Percentiles rank a stretch among this genome's conserved stretches.
Conservation (phyloP, 768 basidiomycete genomes). For the Guyanaporus albipodus region DNA sequence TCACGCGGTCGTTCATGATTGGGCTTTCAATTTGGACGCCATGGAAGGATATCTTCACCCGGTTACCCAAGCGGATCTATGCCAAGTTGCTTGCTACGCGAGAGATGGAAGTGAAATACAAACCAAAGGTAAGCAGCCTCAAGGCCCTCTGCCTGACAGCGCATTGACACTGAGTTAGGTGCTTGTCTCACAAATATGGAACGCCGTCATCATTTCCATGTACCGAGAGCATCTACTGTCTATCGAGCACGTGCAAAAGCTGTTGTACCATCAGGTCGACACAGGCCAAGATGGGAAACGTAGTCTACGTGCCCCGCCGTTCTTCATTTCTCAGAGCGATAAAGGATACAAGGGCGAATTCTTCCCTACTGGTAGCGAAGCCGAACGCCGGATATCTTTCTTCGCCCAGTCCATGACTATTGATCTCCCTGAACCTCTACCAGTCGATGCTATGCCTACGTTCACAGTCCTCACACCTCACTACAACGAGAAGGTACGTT, state of each 20-base stretch:
- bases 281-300: constrained; percentile 78
- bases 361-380: constrained; percentile 93
- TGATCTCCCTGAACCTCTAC: constrained; percentile 86
- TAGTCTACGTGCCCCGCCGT: constrained; percentile 90
- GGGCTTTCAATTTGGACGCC: constrained; percentile 99
- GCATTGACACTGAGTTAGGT: constrained; percentile 48
- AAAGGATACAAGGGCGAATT: constrained; percentile 82
- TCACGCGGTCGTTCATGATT: constrained; percentile 81
- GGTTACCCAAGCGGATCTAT: constrained; percentile 95
- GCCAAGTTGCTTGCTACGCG: constrained; percentile 89
- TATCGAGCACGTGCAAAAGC: constrained; percentile 97
- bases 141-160: neutral
- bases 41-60: constrained; percentile 96
- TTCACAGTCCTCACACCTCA: constrained; percentile 98
- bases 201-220: constrained; percentile 99
- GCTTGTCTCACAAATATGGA: constrained; percentile 98
- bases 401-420: constrained; percentile 98
- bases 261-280: constrained; percentile 96
- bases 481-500: constrained; percentile 89
- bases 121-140: constrained; percentile 78
- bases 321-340: constrained; percentile 96
- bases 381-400: constrained; percentile 97
- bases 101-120: constrained; percentile 98
- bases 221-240: constrained; percentile 98
- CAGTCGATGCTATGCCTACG: constrained; percentile 99